Percentiles rank a stretch among this genome's conserved stretches.
Conservation (phyloP, 345 rosid genomes). For the Aquilaria yunnanensis region DNA sequence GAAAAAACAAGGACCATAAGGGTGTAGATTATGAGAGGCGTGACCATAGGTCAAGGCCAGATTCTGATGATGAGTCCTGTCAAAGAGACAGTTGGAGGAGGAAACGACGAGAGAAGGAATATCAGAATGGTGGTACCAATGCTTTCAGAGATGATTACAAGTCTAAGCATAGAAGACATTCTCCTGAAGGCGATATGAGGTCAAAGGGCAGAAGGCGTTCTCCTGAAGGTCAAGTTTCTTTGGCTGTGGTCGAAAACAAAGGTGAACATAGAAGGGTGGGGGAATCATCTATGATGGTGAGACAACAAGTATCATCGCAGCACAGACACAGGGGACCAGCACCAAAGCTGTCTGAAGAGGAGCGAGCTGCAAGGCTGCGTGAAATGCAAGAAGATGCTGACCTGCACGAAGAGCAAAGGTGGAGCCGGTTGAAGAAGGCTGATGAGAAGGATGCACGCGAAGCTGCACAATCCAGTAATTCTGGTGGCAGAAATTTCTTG, state of each 20-base stretch:
- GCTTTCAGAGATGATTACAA: conserved; percentile 26
- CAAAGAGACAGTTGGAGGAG: conserved; percentile 29
- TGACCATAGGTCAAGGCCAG: conserved; percentile 19
- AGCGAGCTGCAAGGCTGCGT: conserved; percentile 67
- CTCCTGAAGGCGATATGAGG: conserved; percentile 21
- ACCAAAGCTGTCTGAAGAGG: conserved; percentile 76
- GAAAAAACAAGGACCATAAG: conserved; percentile 19
- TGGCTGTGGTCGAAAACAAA: conserved; percentile 17
- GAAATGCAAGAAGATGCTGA: conserved; percentile 89
- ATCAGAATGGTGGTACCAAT: conserved; percentile 26
- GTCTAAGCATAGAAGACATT: conserved; percentile 24
- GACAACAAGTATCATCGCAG: conserved; percentile 4
- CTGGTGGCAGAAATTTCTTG: conserved; percentile 63
- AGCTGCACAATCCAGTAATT: conserved; percentile 33
- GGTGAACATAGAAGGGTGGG: conserved; percentile 17
- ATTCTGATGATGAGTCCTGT: conserved; percentile 35
- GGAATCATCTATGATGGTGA: conserved; percentile 12
- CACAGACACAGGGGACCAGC: conserved; percentile 31
- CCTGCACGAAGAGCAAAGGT: conserved; percentile 89
- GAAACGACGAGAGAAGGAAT: conserved; percentile 19
- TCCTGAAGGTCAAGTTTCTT: conserved; percentile 20
- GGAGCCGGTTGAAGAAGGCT: conserved; percentile 82
- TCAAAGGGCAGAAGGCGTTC: conserved; percentile 24
- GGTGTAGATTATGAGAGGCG: conserved; percentile 21
- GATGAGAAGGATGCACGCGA: conserved; percentile 71